Percentiles rank a stretch among this genome's conserved stretches.
These are phyloP conservation scores for Neofusicoccum umdonicola DNA, from an alignment of 2,329 filamentous ascomycete species.

Conservation along the genomic window DNA sequence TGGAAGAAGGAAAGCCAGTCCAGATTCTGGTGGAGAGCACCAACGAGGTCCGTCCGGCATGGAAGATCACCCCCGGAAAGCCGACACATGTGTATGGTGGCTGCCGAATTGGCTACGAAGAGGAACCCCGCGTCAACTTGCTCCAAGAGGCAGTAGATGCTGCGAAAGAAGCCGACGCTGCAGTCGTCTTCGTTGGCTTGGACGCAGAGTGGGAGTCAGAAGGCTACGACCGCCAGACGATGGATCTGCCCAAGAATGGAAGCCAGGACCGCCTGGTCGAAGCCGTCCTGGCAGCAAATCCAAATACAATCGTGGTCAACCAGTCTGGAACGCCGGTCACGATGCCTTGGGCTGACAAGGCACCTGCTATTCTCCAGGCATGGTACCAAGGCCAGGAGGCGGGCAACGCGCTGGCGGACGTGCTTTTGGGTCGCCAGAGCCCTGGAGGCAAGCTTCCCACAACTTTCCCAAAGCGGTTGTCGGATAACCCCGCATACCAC, in stretches of 20 bases:
- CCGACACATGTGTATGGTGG: slow-evolving; percentile 67
- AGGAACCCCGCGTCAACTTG: slow-evolving; percentile 61
- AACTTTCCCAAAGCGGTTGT: slow-evolving; percentile 59
- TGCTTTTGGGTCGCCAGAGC: slow-evolving; percentile 71
- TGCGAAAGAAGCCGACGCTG: slow-evolving; percentile 70
- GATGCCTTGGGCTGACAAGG: slow-evolving; percentile 67
- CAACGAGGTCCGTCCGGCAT: slow-evolving; percentile 61
- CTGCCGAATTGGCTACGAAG: slow-evolving; percentile 69
- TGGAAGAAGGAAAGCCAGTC: slow-evolving; percentile 59
- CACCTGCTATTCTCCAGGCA: slow-evolving; percentile 67
- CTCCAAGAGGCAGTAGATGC: slow-evolving; percentile 59
- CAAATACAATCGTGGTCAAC: slow-evolving; percentile 68
- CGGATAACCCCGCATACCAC: slow-evolving; percentile 68
- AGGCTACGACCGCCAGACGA: slow-evolving; percentile 62
- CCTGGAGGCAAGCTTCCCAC: slow-evolving; percentile 74
- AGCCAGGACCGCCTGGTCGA: slow-evolving; percentile 64
- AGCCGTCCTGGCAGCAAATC: slow-evolving; percentile 63
- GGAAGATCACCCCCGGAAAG: slow-evolving; percentile 57
- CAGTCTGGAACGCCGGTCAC: slow-evolving; percentile 72
- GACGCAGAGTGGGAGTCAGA: slow-evolving; percentile 77
- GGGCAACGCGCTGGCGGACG: slow-evolving; percentile 75
- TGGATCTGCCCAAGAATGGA: slow-evolving; percentile 57
- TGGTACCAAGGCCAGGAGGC: slow-evolving; percentile 90
- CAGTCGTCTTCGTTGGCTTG: slow-evolving; percentile 73
- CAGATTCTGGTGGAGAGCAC: slow-evolving; percentile 65